Base-by-base conservation (phyloP, 2,329 filamentous ascomycete species). In the Thelonectria blattea region DNA sequence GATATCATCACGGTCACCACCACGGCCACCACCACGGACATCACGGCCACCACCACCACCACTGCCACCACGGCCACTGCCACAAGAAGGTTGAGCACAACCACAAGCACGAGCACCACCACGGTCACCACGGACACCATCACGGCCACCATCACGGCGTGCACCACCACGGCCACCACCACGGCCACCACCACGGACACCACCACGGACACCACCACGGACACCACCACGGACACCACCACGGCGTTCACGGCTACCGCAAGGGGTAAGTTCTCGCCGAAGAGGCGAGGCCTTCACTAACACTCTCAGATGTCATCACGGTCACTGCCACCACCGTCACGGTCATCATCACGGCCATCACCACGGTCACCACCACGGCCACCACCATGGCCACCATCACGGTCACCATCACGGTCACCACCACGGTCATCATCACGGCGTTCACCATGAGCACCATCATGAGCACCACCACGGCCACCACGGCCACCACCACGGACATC, bases 361-460 rank as follows among this genome's bases (percentile, higher is more conserved):
- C 34, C 12, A 37, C 12, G 15, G 15, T 14, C 34, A 37, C 10
- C 34, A 37, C 10, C 34, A 37, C 34, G 27, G 27, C 27, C 27
- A 37, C 34, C 11, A 37, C 4, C 34, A 14, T 11, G 11, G 34
- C 10, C 34, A 37, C 34, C 34, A 15, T 14, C 34, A 37, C 34
- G 34, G 34, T 37, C 34, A 37, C 34, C 34, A 37, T 15, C 34
- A 37, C 15, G 34, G 34, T 15, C 34, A 34, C 32, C 32, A 34
- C 32, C 22, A 24, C 22, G 22, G 22, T 24, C 22, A 24, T 24
- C 6, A 30, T 30, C 5, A 9, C 27, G 27, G 27, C 30, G 30
- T 58, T 34, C 17, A 64, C n/a, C 49, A 65, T 6, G 47, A 52
- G 8, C 42, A 62, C 24, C 39, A 51, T 5, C 49, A 62, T 7